These are phyloP conservation scores for Porphyra umbilicalis DNA, from an alignment of 31 red algal species.

Conservation along the genomic window DNA sequence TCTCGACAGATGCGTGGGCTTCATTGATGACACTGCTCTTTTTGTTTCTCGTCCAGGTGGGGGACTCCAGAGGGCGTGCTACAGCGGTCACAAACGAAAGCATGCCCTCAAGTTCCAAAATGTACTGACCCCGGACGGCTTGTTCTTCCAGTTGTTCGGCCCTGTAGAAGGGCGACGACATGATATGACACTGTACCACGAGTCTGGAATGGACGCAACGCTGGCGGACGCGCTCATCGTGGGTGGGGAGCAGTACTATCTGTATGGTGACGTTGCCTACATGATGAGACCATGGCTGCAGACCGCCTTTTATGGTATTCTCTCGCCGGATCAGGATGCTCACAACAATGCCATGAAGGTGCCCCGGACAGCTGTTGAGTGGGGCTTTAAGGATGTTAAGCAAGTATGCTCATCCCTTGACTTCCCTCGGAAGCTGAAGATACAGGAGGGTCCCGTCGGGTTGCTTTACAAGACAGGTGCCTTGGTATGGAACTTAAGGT, in stretches of 20 bases:
- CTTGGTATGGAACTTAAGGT: constrained; percentile 7
- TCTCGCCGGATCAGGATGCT: neutral
- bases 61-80: constrained; percentile 9
- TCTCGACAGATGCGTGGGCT: constrained; percentile 15
- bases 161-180: constrained; percentile 12
- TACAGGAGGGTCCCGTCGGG: neutral
- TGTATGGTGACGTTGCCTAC: constrained; percentile 20
- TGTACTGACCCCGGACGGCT: constrained; percentile 3
- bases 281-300: constrained; percentile 16
- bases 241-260: constrained; percentile 7
- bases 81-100: constrained; percentile 17
- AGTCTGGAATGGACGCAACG: constrained; percentile 1
- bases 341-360: constrained; percentile 16
- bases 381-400: constrained; percentile 13
- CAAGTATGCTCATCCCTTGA: constrained; percentile 15
- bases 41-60: constrained; percentile 5
- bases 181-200: constrained; percentile 8
- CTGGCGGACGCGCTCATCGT: neutral
- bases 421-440: neutral
- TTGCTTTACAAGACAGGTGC: constrained; percentile 10
- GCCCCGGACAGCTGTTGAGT: constrained; percentile 1
- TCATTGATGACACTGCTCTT: constrained; percentile 21
- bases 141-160: constrained; percentile 9
- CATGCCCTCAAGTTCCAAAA: constrained; percentile 37
- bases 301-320: constrained; percentile 1